Percentiles rank a stretch among this genome's conserved stretches.
phyloP scores from a whole-genome alignment of 768 basidiomycete species.

The Trametes cinnabarina region DNA sequence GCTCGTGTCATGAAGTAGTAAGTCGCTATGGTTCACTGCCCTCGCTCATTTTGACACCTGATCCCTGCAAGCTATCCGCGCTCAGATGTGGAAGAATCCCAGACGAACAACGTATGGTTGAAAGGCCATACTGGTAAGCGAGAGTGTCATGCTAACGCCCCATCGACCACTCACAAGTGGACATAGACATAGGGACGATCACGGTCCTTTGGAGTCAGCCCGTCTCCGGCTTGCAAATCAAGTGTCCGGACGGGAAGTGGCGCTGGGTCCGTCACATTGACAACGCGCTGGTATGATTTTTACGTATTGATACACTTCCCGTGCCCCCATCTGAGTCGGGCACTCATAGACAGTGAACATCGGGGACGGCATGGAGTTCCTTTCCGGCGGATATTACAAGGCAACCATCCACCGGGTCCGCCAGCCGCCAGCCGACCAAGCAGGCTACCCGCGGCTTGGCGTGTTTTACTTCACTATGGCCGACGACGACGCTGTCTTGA shows the following conservation, averaged over 20 bases:
- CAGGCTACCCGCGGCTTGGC: conserved; percentile 47
- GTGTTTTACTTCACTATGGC: conserved; percentile 57
- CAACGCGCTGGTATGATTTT: conserved; percentile 47
- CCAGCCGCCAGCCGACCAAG: conserved; percentile 57
- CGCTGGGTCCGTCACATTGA: conserved; percentile 58
- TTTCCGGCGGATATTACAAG: conserved; percentile 59
- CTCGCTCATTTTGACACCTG: too few relatives aligned
- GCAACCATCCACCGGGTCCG: conserved; percentile 62
- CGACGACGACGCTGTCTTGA: conserved; percentile 48
- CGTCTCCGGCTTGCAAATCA: conserved; percentile 55
- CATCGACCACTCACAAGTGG: not conserved
- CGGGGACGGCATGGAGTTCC: conserved; percentile 58
- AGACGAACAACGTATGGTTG: conserved; percentile 55
- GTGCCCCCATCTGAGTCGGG: conserved; percentile 23
- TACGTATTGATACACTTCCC: too few relatives aligned
- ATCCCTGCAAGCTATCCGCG: conserved; percentile 44
- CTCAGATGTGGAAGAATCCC: conserved; percentile 45
- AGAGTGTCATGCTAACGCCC: not conserved
- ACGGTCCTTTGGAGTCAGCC: conserved; percentile 64
- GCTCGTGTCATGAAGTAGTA: conserved; percentile 52
- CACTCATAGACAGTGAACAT: conserved; percentile 40
- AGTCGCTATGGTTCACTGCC: too few relatives aligned
- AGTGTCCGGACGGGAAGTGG: conserved; percentile 51
- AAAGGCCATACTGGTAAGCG: conserved; percentile 60
- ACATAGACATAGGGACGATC: conserved; percentile 51